Conservation (phyloP, 2,329 filamentous ascomycete genomes). For the Aspergillus spinulosporus region DNA sequence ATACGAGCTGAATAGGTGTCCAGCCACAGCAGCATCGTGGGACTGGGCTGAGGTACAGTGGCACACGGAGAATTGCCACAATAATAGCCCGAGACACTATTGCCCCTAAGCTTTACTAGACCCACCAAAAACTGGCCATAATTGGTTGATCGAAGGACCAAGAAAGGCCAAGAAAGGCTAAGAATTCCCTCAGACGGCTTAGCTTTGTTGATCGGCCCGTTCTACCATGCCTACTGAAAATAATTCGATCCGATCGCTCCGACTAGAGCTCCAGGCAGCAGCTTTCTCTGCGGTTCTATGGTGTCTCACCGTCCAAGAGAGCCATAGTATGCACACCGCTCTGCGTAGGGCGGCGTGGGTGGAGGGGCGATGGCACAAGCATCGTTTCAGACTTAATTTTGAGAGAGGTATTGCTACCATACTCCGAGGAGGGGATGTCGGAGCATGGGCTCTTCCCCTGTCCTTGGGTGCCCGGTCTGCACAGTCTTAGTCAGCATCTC, state of each 20-base stretch:
- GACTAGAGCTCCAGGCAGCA: background rate
- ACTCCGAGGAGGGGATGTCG: no score
- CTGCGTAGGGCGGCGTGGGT: background rate
- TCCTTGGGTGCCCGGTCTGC: no score
- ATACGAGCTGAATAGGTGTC: no score
- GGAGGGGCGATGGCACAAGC: background rate
- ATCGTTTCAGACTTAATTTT: background rate
- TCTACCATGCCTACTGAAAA: no score
- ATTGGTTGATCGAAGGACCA: background rate
- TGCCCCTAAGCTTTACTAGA: background rate
- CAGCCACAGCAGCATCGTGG: background rate
- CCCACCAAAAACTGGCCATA: background rate
- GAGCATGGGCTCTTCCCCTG: no score
- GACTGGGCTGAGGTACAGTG: background rate
- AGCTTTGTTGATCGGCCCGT: background rate
- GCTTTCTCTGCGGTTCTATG: background rate
- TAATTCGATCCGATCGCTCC: background rate
- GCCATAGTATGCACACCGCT: background rate
- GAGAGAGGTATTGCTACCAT: no score
- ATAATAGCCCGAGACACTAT: background rate
- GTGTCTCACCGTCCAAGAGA: background rate
- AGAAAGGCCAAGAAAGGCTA: background rate
- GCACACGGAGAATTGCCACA: background rate
- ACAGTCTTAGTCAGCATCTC: no score
- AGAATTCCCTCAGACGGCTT: background rate